Percentiles rank a stretch among this genome's conserved stretches.
These are phyloP conservation scores for Ophiobolus disseminans DNA, from an alignment of 2,329 filamentous ascomycete species.

Conservation along the genomic window DNA sequence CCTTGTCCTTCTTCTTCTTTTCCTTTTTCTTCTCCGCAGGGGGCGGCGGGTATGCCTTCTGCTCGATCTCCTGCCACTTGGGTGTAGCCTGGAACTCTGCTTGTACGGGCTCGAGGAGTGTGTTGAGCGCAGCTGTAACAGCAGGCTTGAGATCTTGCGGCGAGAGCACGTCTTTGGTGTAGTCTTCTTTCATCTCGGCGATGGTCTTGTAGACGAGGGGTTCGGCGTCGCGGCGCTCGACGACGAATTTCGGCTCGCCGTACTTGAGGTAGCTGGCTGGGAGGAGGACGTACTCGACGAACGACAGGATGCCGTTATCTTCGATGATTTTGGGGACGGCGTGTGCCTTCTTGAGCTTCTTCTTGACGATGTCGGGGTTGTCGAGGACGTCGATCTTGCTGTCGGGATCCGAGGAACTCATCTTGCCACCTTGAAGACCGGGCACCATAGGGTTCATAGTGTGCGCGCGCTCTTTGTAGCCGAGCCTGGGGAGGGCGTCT, in stretches of 20 bases:
- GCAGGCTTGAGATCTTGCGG: constrained; percentile 90
- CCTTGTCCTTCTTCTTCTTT: constrained; percentile 76
- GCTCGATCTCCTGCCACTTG: constrained; percentile 81
- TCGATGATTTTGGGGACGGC: constrained; percentile 78
- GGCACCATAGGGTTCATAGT: constrained; percentile 89
- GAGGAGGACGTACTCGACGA: constrained; percentile 86
- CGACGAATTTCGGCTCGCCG: constrained; percentile 67
- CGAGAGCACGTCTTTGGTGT: constrained; percentile 78
- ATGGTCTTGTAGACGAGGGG: constrained; percentile 82
- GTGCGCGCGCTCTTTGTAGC: constrained; percentile 77
- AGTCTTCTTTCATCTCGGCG: constrained; percentile 78
- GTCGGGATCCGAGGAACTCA: constrained; percentile 73
- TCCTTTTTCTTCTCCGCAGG: constrained; percentile 70
- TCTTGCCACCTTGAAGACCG: constrained; percentile 82
- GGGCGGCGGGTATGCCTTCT: constrained; percentile 81
- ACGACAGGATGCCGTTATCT: constrained; percentile 84
- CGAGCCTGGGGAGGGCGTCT: constrained; percentile 83
- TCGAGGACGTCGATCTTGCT: constrained; percentile 96
- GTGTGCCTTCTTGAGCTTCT: constrained; percentile 75
- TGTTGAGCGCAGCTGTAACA: constrained; percentile 74
- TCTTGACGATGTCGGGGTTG: constrained; percentile 72
- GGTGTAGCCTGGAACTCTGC: constrained; percentile 71
- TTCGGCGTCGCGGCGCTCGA: constrained; percentile 73
- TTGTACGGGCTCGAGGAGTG: constrained; percentile 79
- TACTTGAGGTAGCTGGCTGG: constrained; percentile 72